Evolutionary conservation across 2,329 filamentous ascomycete genomes (phyloP).

Genomic region (Xylaria hypoxylon): DNA sequence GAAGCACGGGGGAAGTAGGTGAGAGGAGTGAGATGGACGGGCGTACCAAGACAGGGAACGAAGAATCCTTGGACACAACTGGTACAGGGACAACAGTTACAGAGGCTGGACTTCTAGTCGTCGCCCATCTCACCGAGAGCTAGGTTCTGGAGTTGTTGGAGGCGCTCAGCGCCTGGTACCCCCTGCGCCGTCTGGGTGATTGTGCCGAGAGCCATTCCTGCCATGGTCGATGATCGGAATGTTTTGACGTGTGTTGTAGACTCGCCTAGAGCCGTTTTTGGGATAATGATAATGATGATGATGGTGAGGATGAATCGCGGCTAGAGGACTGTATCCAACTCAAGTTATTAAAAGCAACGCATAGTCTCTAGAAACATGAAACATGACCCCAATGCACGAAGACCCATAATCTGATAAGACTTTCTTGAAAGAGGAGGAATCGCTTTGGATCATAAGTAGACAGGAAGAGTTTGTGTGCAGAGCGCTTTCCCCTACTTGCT

Average conservation of each 20-base stretch:
- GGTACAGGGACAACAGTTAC: slow-evolving; percentile 56
- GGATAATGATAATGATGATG: background rate
- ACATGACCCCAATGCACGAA: no score
- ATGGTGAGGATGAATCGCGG: no score
- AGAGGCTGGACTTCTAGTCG: slow-evolving; percentile 50
- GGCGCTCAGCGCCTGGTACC: slow-evolving; percentile 9
- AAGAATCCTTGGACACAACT: slow-evolving; percentile 56
- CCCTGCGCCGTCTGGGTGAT: slow-evolving; percentile 13
- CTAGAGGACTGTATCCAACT: background rate
- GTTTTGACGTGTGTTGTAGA: background rate
- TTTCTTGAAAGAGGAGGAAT: background rate
- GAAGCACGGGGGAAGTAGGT: no score
- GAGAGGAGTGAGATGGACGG: background rate
- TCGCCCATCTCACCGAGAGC: slow-evolving; percentile 30
- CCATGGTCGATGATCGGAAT: background rate
- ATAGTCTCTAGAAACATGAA: background rate
- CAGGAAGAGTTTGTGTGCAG: background rate
- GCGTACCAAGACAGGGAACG: slow-evolving; percentile 59
- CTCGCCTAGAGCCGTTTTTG: background rate
- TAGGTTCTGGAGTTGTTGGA: slow-evolving; percentile 30
- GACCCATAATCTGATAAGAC: background rate
- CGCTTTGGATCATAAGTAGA: background rate
- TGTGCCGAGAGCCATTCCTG: slow-evolving; percentile 16
- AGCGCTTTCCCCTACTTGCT: background rate
- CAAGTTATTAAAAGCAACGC: background rate